Conservation (phyloP, 2,329 filamentous ascomycete species). For the Fusarium abutilonis region DNA sequence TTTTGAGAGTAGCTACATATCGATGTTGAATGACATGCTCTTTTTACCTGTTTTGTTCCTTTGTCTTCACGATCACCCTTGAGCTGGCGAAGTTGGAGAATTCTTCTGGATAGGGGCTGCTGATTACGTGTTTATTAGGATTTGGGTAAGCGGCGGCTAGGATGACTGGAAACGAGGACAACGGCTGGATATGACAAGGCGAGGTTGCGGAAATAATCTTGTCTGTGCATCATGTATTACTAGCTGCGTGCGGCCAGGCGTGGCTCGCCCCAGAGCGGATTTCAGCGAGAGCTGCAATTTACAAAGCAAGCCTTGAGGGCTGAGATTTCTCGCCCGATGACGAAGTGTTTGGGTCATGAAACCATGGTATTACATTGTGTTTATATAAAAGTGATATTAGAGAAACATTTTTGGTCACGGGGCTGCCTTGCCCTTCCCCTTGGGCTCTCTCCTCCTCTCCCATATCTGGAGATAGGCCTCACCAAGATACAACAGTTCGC, state of each 20-base stretch:
- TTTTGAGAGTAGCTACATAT: conserved; percentile 15
- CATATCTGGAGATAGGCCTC: conserved; percentile 97
- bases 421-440: conserved; percentile 49
- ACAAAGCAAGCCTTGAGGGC: conserved; percentile 31
- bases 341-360: conserved; percentile 1
- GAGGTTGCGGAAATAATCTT: conserved; percentile 7
- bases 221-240: conserved; percentile 34
- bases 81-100: conserved; percentile 33
- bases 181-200: conserved; percentile 12
- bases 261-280: conserved; percentile 30
- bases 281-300: conserved; percentile 36
- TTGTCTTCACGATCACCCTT: conserved; percentile 29
- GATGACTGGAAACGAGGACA: conserved; percentile 17
- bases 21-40: conserved; percentile 25
- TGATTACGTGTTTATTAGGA: conserved; percentile 37
- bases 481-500: conserved; percentile 88
- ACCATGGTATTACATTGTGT: conserved; percentile 32
- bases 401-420: conserved; percentile 23
- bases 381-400: conserved; percentile 9
- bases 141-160: conserved; percentile 15
- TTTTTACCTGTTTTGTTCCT: conserved; percentile 23
- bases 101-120: conserved; percentile 24
- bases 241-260: conserved; percentile 29
- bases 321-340: conserved; percentile 27
- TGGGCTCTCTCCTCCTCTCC: conserved; percentile 77